A percentile compares a stretch with the other conserved stretches of the same genome.
Evolutionary conservation across 1,139 yeast genomes (phyloP).

Genomic region (Sugiyamaella xylanicola): DNA sequence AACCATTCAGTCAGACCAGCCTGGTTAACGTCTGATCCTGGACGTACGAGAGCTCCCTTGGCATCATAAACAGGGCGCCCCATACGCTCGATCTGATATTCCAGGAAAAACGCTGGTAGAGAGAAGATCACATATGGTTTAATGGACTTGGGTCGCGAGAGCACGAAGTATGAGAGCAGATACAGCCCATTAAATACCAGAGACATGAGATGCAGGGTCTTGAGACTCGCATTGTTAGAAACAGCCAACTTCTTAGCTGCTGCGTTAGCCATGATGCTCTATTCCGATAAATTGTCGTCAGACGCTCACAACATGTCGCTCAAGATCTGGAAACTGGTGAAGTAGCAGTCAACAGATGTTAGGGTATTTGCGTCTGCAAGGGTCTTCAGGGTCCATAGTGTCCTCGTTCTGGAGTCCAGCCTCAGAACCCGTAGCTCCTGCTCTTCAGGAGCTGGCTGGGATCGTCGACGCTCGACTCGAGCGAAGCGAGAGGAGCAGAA

Average conservation of each 20-base stretch:
- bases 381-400: neutral
- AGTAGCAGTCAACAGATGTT: constrained; percentile 1
- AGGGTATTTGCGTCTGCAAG: neutral
- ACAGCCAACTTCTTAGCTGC: constrained; percentile 70
- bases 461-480: neutral
- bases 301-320: neutral
- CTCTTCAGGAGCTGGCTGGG: neutral
- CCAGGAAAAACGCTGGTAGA: constrained; percentile 57
- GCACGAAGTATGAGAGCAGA: constrained; percentile 46
- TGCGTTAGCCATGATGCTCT: constrained; percentile 58
- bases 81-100: constrained; percentile 60
- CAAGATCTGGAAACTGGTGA: neutral
- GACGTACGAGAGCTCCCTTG: constrained; percentile 48
- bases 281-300: neutral
- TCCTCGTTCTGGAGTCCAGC: neutral
- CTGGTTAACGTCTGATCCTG: constrained; percentile 69
- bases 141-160: constrained; percentile 57
- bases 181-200: constrained; percentile 49
- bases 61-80: constrained; percentile 64
- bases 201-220: constrained; percentile 56
- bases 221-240: constrained; percentile 56
- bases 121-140: constrained; percentile 58
- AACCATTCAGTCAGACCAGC: constrained; percentile 74
- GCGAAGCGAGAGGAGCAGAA: neutral
- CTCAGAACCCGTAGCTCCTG: neutral